These are phyloP conservation scores for Rehmannia glutinosa DNA, from an alignment of 257 asterid genomes.

Conservation along the genomic window DNA sequence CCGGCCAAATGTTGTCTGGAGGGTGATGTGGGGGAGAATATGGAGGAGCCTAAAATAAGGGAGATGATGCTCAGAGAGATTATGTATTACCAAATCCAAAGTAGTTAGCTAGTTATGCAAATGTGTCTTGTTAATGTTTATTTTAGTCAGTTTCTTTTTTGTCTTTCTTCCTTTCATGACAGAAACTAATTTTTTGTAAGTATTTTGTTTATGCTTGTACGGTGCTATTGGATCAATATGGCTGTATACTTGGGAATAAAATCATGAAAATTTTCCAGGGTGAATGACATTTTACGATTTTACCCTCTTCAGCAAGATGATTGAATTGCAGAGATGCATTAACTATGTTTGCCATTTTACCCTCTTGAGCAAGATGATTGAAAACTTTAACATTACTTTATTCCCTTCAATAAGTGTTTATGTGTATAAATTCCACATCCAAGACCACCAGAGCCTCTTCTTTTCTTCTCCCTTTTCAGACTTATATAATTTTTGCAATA, in stretches of 20 bases:
- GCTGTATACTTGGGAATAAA: no score
- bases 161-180: background rate
- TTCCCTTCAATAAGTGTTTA: conserved; percentile 5
- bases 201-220: no score
- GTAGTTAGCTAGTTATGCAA: conserved; percentile 15
- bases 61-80: conserved; percentile 24
- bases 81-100: conserved; percentile 12
- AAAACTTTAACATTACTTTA: conserved; percentile 4
- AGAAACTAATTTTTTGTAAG: background rate
- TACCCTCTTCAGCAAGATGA: no score
- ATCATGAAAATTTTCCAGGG: no score
- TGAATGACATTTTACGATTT: no score
- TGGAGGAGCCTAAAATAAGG: conserved; percentile 18
- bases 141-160: background rate
- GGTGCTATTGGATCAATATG: no score
- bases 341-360: no score
- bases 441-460: conserved; percentile 18
- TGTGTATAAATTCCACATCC: conserved; percentile 31
- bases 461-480: background rate
- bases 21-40: conserved; percentile 18
- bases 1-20: conserved; percentile 11
- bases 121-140: background rate
- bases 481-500: background rate
- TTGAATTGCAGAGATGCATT: no score
- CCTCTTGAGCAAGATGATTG: no score